Evolutionary conservation across 2,329 filamentous ascomycete species (phyloP).

Genomic region (Pseudocercospora crystallina): DNA sequence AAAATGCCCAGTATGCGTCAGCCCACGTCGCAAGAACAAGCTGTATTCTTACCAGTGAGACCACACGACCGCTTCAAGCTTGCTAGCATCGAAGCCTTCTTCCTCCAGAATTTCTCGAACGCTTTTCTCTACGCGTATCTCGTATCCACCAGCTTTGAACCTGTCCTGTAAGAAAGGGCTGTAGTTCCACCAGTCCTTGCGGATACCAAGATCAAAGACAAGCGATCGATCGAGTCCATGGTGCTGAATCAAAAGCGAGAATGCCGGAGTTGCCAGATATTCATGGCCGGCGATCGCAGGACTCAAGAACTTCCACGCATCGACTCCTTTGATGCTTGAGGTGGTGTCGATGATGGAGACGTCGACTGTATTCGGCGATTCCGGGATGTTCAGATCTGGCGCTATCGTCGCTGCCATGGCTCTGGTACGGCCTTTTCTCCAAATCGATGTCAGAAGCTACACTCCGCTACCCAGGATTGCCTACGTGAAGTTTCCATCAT

Average conservation of each 20-base stretch:
- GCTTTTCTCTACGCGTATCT: conserved; percentile 38
- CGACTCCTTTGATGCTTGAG: conserved; percentile 15
- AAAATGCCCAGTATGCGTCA: conserved; percentile 27
- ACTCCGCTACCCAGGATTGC: too few species aligned
- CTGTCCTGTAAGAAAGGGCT: conserved; percentile 7
- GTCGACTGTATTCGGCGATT: conserved; percentile 29
- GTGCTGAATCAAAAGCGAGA: conserved; percentile 51
- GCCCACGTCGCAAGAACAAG: not conserved
- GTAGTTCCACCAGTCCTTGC: conserved; percentile 39
- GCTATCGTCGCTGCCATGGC: conserved; percentile 20
- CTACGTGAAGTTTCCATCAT: too few species aligned
- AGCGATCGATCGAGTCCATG: conserved; percentile 1
- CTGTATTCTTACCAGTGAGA: conserved; percentile 35
- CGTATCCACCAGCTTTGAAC: conserved; percentile 24
- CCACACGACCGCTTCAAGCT: conserved; percentile 10
- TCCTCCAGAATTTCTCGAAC: conserved; percentile 18
- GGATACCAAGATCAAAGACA: conserved; percentile 47
- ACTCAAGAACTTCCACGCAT: conserved; percentile 30
- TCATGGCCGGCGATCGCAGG: conserved; percentile 38
- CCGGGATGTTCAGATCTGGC: conserved; percentile 33
- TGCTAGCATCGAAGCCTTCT: not conserved
- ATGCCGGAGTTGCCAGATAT: conserved; percentile 38
- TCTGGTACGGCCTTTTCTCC: too few species aligned
- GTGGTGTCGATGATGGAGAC: conserved; percentile 35
- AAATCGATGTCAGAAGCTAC: too few species aligned